Base-by-base conservation (phyloP, 192 early-diverging fungal species). In the Backusella parvicylindrica region DNA sequence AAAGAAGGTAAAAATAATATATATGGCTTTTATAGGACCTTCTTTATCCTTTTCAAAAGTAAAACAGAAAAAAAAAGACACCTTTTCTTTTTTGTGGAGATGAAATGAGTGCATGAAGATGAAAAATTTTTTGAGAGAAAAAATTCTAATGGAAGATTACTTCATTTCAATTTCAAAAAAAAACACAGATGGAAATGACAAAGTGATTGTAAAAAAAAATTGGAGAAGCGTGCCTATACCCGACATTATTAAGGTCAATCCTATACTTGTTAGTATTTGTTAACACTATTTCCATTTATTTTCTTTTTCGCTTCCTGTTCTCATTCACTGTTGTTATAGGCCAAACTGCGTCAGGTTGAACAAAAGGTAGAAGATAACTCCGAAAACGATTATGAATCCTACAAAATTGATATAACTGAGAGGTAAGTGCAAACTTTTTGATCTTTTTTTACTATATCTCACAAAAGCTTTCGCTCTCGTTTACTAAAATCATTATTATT, bases 211-310 rank as follows among this genome's bases (percentile, higher is more conserved):
- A 2, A 26, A 47, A 6, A 73, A 47, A 36, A 40, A 75, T 32
- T 81, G 79, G 79, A 71, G 68, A 21, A 40, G 47, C 15, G 66
- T 67, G 56, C 50, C 75, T 70, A 47, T 77, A 26, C 79, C 79
- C 32, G 50, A 35, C 4, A 26, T 28, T 47, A 18, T 81, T 36
- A 68, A 64, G 9, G 23, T 64, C 32, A 38, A 70, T 56, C 75
- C 79, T 40, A 68, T 81, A n/a, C 68, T 81, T 71, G 79, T 81
- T 77, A 72, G 35, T 43, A 64, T 50, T 43, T 23, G 41, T 32
- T 33, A 6, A 32, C n/a, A n/a, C 11, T 12, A 32, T 63, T 30
- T 41, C 21, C 23, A 26, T 31, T 35, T 65, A 67, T 30, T 21
- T 5, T 67, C 33, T 41, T 28, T 7, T 28, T 50, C 11, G 15